These are phyloP conservation scores for Cordyceps tenuipes DNA, from an alignment of 2,329 filamentous ascomycete genomes.

Conservation along the genomic window DNA sequence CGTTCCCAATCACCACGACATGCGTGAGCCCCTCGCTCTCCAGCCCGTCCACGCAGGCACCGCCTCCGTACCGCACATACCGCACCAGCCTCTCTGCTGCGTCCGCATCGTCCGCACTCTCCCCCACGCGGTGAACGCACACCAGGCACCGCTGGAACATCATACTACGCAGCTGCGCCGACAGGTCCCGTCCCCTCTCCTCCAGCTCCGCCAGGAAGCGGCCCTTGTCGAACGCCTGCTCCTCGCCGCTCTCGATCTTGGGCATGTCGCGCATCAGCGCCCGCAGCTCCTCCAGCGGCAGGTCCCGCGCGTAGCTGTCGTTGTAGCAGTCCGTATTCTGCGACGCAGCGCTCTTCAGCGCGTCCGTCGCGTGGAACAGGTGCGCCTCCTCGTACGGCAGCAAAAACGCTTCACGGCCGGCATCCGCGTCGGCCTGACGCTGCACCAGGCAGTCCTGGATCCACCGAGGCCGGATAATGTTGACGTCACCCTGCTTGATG, in stretches of 20 bases:
- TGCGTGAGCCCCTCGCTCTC: conserved; percentile 59
- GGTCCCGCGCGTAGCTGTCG: conserved; percentile 74
- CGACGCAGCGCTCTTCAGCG: conserved; percentile 44
- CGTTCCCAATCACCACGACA: conserved; percentile 39
- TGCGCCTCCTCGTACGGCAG: conserved; percentile 57
- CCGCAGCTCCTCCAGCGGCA: conserved; percentile 54
- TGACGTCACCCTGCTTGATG: conserved; percentile 60
- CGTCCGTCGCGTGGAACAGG: conserved; percentile 60
- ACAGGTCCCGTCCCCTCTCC: conserved; percentile 45
- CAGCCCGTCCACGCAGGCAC: conserved; percentile 42
- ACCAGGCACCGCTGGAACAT: conserved; percentile 43
- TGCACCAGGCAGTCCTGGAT: conserved; percentile 69
- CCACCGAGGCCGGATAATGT: conserved; percentile 76
- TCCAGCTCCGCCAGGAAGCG: conserved; percentile 48
- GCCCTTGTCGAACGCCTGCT: conserved; percentile 32
- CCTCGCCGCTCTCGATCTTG: conserved; percentile 31
- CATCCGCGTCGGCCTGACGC: conserved; percentile 18
- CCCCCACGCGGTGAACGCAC: conserved; percentile 27
- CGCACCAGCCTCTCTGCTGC: conserved; percentile 40
- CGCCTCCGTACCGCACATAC: conserved; percentile 62
- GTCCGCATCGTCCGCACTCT: conserved; percentile 23
- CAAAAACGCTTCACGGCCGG: conserved; percentile 44
- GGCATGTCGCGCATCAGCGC: conserved; percentile 42
- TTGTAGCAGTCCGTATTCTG: conserved; percentile 66
- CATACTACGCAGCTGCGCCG: conserved; percentile 38